Conservation (phyloP, 2,329 filamentous ascomycete genomes). For the Dactylellina sp. region DNA sequence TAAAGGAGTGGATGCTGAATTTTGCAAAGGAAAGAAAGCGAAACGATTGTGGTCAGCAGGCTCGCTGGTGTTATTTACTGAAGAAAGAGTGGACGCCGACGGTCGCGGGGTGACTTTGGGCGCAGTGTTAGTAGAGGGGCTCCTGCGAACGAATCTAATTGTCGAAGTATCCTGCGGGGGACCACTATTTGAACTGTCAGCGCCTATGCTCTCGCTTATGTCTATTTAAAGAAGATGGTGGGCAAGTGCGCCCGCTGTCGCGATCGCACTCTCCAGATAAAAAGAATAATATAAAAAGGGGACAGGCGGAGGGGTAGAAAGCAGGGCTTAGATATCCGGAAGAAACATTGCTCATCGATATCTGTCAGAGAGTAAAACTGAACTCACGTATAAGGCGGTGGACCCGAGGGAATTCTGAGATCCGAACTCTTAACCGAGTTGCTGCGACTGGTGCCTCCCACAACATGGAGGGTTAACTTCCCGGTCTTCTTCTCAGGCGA, state of each 20-base stretch:
- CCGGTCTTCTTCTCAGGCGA: slow-evolving; percentile 48
- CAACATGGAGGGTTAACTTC: slow-evolving; percentile 39
- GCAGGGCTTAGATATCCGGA: slow-evolving; percentile 40
- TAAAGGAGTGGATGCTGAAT: slow-evolving; percentile 43
- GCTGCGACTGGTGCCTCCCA: slow-evolving; percentile 38
- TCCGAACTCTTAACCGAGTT: slow-evolving; percentile 49
- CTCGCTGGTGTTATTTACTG: slow-evolving; percentile 43
- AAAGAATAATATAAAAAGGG: slow-evolving; percentile 29
- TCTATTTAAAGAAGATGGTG: slow-evolving; percentile 52
- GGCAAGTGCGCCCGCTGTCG: slow-evolving; percentile 12
- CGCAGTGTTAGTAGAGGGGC: slow-evolving; percentile 40
- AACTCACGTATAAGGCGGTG: slow-evolving; percentile 56
- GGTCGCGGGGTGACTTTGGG: slow-evolving; percentile 44
- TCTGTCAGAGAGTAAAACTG: slow-evolving; percentile 50
- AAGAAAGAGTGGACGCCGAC: slow-evolving; percentile 57
- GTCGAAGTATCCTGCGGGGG: slow-evolving; percentile 55
- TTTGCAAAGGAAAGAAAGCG: slow-evolving; percentile 33
- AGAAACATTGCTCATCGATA: slow-evolving; percentile 42
- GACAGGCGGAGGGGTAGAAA: slow-evolving; percentile 23
- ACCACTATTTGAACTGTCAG: slow-evolving; percentile 54
- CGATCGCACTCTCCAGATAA: background rate
- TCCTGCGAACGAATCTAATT: slow-evolving; percentile 54
- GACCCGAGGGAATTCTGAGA: slow-evolving; percentile 48
- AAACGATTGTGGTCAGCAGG: slow-evolving; percentile 56
- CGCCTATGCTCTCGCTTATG: slow-evolving; percentile 31